Evolutionary conservation across 2,329 filamentous ascomycete species (phyloP).

Genomic region (Fusarium nisikadoi): DNA sequence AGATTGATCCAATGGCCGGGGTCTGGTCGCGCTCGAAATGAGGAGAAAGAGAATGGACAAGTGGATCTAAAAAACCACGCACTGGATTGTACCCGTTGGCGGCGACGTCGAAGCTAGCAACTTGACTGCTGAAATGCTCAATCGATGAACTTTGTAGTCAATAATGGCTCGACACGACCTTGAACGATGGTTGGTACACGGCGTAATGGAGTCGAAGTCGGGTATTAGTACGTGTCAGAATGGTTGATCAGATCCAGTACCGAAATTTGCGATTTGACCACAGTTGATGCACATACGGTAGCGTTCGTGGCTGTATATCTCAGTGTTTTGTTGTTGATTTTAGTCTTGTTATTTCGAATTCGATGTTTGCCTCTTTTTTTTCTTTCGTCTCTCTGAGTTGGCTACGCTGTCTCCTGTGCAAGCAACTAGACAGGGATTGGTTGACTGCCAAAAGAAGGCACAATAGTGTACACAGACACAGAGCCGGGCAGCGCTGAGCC

Average conservation of each 20-base stretch:
- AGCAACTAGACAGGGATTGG: slow-evolving; percentile 7
- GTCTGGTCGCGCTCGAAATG: slow-evolving; percentile 40
- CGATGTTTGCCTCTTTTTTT: neutral
- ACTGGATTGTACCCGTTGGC: slow-evolving; percentile 49
- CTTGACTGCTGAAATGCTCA: slow-evolving; percentile 18
- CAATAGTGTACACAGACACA: slow-evolving; percentile 33
- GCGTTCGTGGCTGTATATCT: neutral
- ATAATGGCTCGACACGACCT: slow-evolving; percentile 33
- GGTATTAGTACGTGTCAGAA: slow-evolving; percentile 31
- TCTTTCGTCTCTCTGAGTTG: neutral
- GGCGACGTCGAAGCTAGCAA: slow-evolving; percentile 43
- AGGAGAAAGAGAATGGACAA: slow-evolving; percentile 27
- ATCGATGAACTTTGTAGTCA: slow-evolving; percentile 20
- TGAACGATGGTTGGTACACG: slow-evolving; percentile 36
- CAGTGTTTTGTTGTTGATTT: slow-evolving; percentile 4
- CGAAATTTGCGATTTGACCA: neutral
- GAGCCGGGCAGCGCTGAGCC: slow-evolving; percentile 36
- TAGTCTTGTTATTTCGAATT: neutral
- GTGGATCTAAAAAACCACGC: slow-evolving; percentile 47
- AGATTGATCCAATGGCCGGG: slow-evolving; percentile 44
- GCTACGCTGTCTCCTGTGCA: slow-evolving; percentile 3
- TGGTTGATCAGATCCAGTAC: slow-evolving; percentile 19
- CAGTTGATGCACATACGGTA: neutral
- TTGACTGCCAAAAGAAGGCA: slow-evolving; percentile 24
- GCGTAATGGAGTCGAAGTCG: slow-evolving; percentile 32